phyloP scores from a whole-genome alignment of 2,329 filamentous ascomycete species.

The Hypoxylon sp. region DNA sequence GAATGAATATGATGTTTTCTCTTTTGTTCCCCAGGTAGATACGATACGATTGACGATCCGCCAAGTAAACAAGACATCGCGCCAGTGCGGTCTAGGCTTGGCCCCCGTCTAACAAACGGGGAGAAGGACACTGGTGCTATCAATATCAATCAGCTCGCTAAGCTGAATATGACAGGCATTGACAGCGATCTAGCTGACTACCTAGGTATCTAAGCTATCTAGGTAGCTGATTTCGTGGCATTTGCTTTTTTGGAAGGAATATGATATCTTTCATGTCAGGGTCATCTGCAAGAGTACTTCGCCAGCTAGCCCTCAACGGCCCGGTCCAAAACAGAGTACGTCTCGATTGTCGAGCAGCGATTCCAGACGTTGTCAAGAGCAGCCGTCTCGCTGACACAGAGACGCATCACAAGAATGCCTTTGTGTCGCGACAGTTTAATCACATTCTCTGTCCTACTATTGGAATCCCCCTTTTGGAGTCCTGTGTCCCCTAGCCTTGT shows the following conservation, averaged over 20 bases:
- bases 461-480: slow-evolving; percentile 24
- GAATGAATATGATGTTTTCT: slow-evolving; percentile 4
- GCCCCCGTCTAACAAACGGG: slow-evolving; percentile 9
- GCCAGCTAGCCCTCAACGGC: too few relatives aligned
- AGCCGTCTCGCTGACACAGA: slow-evolving; percentile 30
- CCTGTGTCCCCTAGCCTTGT: slow-evolving; percentile 22
- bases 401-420: slow-evolving; percentile 31
- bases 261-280: too few relatives aligned
- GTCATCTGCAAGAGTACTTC: too few relatives aligned
- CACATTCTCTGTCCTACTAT: slow-evolving; percentile 27
- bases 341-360: slow-evolving; percentile 29
- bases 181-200: too few relatives aligned
- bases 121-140: slow-evolving; percentile 6
- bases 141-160: slow-evolving; percentile 12
- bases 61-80: slow-evolving; percentile 4
- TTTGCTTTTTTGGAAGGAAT: too few relatives aligned
- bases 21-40: too few relatives aligned
- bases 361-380: slow-evolving; percentile 19
- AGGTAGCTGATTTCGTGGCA: too few relatives aligned
- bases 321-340: slow-evolving; percentile 27
- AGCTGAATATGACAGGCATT: slow-evolving; percentile 1
- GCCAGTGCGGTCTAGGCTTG: slow-evolving; percentile 19
- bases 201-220: too few relatives aligned
- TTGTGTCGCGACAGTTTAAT: slow-evolving; percentile 34
- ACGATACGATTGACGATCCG: slow-evolving; percentile 3